Evolutionary conservation across 164 flowering plant genomes (phyloP), one percentile per base, ranked within the genome.

Genomic region (Paratinospora sagittata): DNA sequence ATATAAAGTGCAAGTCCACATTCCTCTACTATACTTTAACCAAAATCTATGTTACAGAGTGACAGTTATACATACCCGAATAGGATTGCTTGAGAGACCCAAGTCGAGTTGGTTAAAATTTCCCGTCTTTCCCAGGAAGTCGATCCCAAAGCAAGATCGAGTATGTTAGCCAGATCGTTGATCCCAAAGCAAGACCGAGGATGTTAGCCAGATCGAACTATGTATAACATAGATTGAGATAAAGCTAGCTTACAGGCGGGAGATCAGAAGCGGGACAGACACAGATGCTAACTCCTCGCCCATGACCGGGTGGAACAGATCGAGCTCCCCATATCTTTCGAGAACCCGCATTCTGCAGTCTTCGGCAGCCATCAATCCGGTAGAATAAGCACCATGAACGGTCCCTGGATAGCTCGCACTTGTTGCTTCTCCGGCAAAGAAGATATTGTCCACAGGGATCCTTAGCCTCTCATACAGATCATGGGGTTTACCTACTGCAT

Each of bases 401-500:
- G 97, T 89, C 9, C 99, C 98, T 13, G 94, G 94, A 76, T 82
- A 90, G 69, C 67, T 79, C 47, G 69, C 16, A 70, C 96, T 93
- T 11, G 97, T 91, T 24, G 97, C 98, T 67, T 96, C 99, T 69
- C 99, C 99, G 0, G 98, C 98, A 81, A 96, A 96, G 82, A 96
- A 96, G 70, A 96, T 70, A 84, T 93, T 96, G 73, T 89, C 97
- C 10, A 93, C 86, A 16, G 99, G 98, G 64, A 85, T 78, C 79
- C 99, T 79, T 23, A 96, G 87, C 86, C 79, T 82, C 71, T 96
- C 96, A 39, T 90, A 91, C 72, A 91, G 85, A 71, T 89, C 88
- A 82, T 91, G 96, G 77, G 96, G 81, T 71, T 90, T 93, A 7
- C 97, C 99, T 41, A 93, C 98, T 72, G 69, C 67, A 76, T 90